These are phyloP conservation scores for Microbotryum saponariae DNA, from an alignment of 1,284 basidiomycete genomes.

Conservation along the genomic window DNA sequence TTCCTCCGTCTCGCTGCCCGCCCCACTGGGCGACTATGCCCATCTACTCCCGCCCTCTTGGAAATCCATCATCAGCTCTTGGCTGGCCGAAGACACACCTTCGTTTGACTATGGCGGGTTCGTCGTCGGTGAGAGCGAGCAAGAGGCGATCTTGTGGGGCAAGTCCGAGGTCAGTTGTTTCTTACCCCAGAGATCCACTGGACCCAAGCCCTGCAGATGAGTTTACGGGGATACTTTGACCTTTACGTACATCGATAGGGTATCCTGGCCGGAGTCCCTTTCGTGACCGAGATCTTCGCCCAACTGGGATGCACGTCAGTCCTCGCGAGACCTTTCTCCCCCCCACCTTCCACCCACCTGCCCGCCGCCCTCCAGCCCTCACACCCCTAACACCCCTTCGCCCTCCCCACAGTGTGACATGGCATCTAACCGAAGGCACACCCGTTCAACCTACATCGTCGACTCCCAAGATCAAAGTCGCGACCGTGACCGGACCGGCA, in stretches of 20 bases:
- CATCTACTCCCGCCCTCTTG: conserved; percentile 83
- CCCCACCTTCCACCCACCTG: not conserved
- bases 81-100: conserved; percentile 91
- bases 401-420: conserved; percentile 62
- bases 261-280: conserved; percentile 88
- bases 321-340: not conserved
- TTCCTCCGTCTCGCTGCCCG: not conserved
- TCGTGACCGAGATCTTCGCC: conserved; percentile 87
- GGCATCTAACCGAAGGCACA: conserved; percentile 81
- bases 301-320: conserved; percentile 84
- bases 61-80: conserved; percentile 69
- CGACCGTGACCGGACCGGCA: conserved; percentile 83
- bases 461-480: conserved; percentile 55
- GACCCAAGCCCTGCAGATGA: too few relatives aligned
- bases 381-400: not conserved
- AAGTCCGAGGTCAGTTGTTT: conserved; percentile 50
- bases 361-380: not conserved
- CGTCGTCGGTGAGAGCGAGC: conserved; percentile 82
- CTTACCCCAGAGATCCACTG: too few relatives aligned
- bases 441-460: conserved; percentile 62
- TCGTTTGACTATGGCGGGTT: conserved; percentile 97
- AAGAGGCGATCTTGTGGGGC: conserved; percentile 81
- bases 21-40: conserved; percentile 36
- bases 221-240: not conserved
- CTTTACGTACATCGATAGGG: conserved; percentile 45